phyloP scores from a whole-genome alignment of 2,329 filamentous ascomycete genomes.

The Sordariomycetes sp. region DNA sequence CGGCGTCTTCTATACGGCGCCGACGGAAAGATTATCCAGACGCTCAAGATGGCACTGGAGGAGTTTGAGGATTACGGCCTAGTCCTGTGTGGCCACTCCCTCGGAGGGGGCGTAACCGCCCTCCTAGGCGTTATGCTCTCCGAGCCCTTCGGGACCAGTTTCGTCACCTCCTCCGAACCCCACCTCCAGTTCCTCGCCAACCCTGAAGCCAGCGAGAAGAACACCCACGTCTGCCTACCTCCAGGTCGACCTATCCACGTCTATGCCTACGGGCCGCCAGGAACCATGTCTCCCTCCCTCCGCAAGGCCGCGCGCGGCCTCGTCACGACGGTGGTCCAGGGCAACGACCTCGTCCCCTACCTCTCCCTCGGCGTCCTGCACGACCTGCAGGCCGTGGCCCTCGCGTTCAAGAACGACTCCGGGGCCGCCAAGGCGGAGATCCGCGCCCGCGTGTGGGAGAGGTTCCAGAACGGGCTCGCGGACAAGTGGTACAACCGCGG shows the following conservation, averaged over 20 bases:
- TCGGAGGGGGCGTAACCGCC: constrained; percentile 60
- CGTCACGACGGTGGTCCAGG: constrained; percentile 65
- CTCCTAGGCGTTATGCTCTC: constrained; percentile 62
- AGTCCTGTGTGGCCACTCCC: constrained; percentile 58
- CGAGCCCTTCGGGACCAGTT: constrained; percentile 42
- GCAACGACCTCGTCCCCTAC: constrained; percentile 62
- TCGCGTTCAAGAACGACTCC: constrained; percentile 64
- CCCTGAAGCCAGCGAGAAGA: constrained; percentile 9
- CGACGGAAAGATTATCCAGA: constrained; percentile 55
- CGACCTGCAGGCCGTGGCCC: constrained; percentile 61
- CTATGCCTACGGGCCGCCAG: constrained; percentile 67
- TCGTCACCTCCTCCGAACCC: constrained; percentile 47
- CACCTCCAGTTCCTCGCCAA: constrained; percentile 29
- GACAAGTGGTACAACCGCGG: constrained; percentile 44
- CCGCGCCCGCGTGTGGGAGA: constrained; percentile 53
- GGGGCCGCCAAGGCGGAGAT: constrained; percentile 57
- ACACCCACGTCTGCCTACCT: constrained; percentile 41
- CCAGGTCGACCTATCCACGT: constrained; percentile 64
- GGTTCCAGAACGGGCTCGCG: constrained; percentile 49
- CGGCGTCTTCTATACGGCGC: constrained; percentile 56
- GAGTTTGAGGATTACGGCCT: constrained; percentile 61
- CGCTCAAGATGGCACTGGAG: constrained; percentile 53
- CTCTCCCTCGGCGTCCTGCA: constrained; percentile 65
- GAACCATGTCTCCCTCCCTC: constrained; percentile 60
- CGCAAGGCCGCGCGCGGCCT: constrained; percentile 61